Conservation (phyloP, 2,329 filamentous ascomycete species). For the Microsporum ferrugineum region DNA sequence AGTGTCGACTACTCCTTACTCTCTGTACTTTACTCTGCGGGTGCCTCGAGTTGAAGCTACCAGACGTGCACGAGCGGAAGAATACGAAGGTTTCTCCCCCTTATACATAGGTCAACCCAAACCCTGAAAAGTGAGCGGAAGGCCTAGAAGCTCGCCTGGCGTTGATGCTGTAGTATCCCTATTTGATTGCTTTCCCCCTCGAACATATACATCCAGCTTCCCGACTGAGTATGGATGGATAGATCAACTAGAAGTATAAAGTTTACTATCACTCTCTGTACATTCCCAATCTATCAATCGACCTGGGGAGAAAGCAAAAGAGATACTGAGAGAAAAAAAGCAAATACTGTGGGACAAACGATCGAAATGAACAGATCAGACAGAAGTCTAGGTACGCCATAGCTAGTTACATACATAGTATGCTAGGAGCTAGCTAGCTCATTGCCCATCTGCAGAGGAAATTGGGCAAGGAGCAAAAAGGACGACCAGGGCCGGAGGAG, state of each 20-base stretch:
- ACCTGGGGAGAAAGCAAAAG: too few species aligned
- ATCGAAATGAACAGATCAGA: not conserved
- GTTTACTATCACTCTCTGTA: too few species aligned
- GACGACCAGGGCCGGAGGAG: not conserved
- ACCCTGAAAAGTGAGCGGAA: not conserved
- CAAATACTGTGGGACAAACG: not conserved
- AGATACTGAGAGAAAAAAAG: not conserved
- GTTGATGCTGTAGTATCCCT: not conserved
- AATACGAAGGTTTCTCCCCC: not conserved
- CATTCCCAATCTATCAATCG: too few species aligned
- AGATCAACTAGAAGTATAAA: not conserved
- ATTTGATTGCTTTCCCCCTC: not conserved
- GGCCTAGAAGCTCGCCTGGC: not conserved
- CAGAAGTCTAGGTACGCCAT: not conserved
- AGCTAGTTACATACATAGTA: too few species aligned
- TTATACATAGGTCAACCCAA: not conserved
- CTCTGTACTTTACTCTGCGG: not conserved
- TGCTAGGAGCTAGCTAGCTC: too few species aligned
- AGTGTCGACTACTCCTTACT: not conserved
- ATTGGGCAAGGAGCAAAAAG: not conserved
- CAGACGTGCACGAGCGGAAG: constrained; percentile 3
- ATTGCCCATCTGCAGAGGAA: not conserved
- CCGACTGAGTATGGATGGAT: not conserved
- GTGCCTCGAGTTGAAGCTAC: not conserved
- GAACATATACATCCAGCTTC: not conserved